These are phyloP conservation scores for Claviceps africana DNA, from an alignment of 2,329 filamentous ascomycete genomes.

Conservation along the genomic window DNA sequence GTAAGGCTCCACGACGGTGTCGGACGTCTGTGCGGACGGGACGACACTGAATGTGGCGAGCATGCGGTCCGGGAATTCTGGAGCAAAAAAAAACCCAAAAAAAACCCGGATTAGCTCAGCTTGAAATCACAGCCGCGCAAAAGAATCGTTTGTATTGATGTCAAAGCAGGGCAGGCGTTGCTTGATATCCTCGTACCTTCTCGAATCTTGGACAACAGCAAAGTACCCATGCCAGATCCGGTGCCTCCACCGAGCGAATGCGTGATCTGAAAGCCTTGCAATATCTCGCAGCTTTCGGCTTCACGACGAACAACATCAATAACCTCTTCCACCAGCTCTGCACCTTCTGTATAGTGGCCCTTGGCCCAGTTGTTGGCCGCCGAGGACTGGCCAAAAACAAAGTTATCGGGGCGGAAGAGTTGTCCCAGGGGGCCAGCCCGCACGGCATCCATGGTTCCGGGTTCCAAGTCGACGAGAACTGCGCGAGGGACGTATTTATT, in stretches of 20 bases:
- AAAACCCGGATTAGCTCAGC: neutral
- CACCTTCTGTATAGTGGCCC: slow-evolving; percentile 99
- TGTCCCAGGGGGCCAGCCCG: slow-evolving; percentile 94
- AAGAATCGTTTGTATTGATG: too few species aligned
- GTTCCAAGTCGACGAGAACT: slow-evolving; percentile 97
- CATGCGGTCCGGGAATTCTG: slow-evolving; percentile 97
- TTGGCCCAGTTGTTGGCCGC: slow-evolving; percentile 99
- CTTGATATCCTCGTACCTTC: slow-evolving; percentile 33
- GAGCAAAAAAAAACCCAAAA: neutral
- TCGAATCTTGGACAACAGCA: slow-evolving; percentile 98
- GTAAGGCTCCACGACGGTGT: slow-evolving; percentile 99
- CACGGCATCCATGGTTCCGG: slow-evolving; percentile 98
- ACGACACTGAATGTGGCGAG: slow-evolving; percentile 99
- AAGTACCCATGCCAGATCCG: slow-evolving; percentile 98
- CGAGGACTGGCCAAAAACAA: slow-evolving; percentile 98
- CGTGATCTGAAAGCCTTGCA: slow-evolving; percentile 99
- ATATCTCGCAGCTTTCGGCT: slow-evolving; percentile 96
- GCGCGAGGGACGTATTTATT: slow-evolving; percentile 99
- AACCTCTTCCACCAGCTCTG: slow-evolving; percentile 93
- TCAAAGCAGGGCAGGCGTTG: neutral
- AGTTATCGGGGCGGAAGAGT: slow-evolving; percentile 99
- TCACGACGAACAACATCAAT: slow-evolving; percentile 96
- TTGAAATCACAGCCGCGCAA: neutral
- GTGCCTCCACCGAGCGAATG: slow-evolving; percentile 99
- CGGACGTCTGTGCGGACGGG: slow-evolving; percentile 96